These are phyloP conservation scores for Crotalaria pallida DNA, from an alignment of 306 rosid species.

Conservation along the genomic window DNA sequence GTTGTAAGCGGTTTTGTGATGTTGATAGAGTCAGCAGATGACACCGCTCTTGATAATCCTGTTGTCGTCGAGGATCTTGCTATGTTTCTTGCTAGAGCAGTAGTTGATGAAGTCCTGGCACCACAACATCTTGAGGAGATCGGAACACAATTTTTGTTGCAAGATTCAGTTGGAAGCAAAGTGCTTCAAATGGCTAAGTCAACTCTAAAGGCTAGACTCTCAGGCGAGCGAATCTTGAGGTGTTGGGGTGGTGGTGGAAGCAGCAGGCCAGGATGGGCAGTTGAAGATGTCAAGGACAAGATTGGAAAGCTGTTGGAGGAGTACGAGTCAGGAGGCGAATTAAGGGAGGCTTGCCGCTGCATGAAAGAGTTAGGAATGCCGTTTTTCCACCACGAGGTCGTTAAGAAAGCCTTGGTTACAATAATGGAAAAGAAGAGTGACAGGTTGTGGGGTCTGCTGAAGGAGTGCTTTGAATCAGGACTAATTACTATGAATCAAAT, in stretches of 20 bases:
- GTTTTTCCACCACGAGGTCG: conserved; percentile 71
- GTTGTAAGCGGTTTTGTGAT: conserved; percentile 60
- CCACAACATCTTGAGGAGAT: conserved; percentile 69
- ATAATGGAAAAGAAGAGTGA: conserved; percentile 63
- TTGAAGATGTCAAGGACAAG: conserved; percentile 69
- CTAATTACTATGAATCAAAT: conserved; percentile 62
- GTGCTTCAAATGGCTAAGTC: conserved; percentile 60
- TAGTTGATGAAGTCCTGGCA: conserved; percentile 62
- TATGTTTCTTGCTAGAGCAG: conserved; percentile 66
- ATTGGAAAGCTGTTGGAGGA: conserved; percentile 59
- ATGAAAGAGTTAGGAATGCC: conserved; percentile 74
- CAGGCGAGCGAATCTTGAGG: conserved; percentile 63
- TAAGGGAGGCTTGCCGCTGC: conserved; percentile 57
- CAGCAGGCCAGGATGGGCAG: conserved; percentile 59
- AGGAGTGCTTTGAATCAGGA: conserved; percentile 56
- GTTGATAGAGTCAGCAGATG: conserved; percentile 72
- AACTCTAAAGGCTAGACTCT: conserved; percentile 51
- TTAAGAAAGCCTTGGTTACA: conserved; percentile 46
- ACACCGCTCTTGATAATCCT: conserved; percentile 63
- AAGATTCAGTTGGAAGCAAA: conserved; percentile 44
- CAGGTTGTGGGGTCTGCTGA: conserved; percentile 57
- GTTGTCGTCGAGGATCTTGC: conserved; percentile 74
- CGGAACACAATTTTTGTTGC: conserved; percentile 38
- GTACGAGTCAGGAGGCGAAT: conserved; percentile 58
- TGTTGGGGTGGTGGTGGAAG: conserved; percentile 84